Evolutionary conservation across 2,329 filamentous ascomycete species (phyloP).

Genomic region (Orbilia javanica): DNA sequence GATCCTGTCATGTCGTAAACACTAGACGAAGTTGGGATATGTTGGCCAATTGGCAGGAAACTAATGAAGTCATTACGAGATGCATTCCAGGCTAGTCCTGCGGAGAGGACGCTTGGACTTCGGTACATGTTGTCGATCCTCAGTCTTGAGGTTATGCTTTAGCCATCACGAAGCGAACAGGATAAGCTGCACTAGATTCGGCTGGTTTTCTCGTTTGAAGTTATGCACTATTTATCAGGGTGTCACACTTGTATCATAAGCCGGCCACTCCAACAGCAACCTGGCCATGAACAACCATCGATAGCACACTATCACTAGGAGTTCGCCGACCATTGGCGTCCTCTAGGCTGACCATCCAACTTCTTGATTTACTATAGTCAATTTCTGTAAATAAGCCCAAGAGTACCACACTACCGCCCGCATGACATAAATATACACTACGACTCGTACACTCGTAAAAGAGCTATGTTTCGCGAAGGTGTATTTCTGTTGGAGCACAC

Average conservation of each 20-base stretch:
- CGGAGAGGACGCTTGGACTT: slow-evolving; percentile 36
- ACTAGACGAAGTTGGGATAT: slow-evolving; percentile 7
- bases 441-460: slow-evolving; percentile 12
- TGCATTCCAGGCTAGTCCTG: slow-evolving; percentile 13
- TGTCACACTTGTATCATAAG: slow-evolving; percentile 56
- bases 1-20: slow-evolving; percentile 26
- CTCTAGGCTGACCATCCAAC: slow-evolving; percentile 44
- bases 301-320: slow-evolving; percentile 30
- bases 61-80: slow-evolving; percentile 49
- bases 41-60: slow-evolving; percentile 24
- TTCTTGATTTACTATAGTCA: slow-evolving; percentile 45
- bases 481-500: slow-evolving; percentile 5
- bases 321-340: slow-evolving; percentile 53
- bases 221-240: slow-evolving; percentile 56
- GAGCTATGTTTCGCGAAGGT: slow-evolving; percentile 14
- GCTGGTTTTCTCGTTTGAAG: slow-evolving; percentile 54
- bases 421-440: slow-evolving; percentile 10
- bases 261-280: slow-evolving; percentile 33
- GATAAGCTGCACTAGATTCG: slow-evolving; percentile 42
- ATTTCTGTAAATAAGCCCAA: slow-evolving; percentile 19
- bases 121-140: slow-evolving; percentile 31
- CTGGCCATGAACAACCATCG: slow-evolving; percentile 4
- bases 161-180: slow-evolving; percentile 26
- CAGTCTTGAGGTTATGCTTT: slow-evolving; percentile 14
- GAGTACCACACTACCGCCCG: background rate